Percentiles rank a stretch among this genome's conserved stretches.
Evolutionary conservation across 495 filamentous ascomycete species (phyloP).

Genomic region (Talaromyces stipitatus): DNA sequence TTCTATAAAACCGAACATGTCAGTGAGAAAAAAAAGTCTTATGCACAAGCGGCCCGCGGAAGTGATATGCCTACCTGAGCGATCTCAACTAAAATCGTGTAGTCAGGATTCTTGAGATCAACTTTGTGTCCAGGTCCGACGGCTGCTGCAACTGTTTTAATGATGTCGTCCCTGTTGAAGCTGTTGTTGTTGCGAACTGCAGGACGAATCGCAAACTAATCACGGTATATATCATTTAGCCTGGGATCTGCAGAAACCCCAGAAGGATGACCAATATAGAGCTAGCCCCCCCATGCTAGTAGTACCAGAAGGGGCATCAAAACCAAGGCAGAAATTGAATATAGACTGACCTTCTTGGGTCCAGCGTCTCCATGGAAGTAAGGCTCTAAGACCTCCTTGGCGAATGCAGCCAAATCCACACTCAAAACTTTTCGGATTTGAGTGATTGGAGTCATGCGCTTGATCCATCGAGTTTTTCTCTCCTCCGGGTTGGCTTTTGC

Average conservation of each 20-base stretch:
- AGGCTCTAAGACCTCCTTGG: constrained; percentile 57
- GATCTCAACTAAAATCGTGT: constrained; percentile 80
- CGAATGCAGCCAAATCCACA: constrained; percentile 65
- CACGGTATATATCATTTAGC: neutral
- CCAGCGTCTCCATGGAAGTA: constrained; percentile 58
- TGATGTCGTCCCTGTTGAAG: constrained; percentile 66
- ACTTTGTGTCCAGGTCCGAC: constrained; percentile 70
- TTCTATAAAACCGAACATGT: constrained; percentile 41
- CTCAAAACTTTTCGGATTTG: constrained; percentile 71
- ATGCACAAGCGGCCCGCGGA: neutral
- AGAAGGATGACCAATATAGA: no score
- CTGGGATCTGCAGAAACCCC: no score
- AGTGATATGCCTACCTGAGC: constrained; percentile 58
- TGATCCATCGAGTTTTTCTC: constrained; percentile 66
- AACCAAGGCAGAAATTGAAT: neutral
- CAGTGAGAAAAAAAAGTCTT: neutral
- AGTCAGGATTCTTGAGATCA: constrained; percentile 72
- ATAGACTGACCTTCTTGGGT: constrained; percentile 36
- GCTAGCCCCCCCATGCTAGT: no score
- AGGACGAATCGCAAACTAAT: constrained; percentile 84
- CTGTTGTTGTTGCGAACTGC: constrained; percentile 69
- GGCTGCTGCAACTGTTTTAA: constrained; percentile 65
- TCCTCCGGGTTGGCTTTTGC: constrained; percentile 40
- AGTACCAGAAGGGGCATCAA: no score
- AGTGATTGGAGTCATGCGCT: constrained; percentile 76